Conservation (phyloP, 768 basidiomycete species). For the Imleria badia region DNA sequence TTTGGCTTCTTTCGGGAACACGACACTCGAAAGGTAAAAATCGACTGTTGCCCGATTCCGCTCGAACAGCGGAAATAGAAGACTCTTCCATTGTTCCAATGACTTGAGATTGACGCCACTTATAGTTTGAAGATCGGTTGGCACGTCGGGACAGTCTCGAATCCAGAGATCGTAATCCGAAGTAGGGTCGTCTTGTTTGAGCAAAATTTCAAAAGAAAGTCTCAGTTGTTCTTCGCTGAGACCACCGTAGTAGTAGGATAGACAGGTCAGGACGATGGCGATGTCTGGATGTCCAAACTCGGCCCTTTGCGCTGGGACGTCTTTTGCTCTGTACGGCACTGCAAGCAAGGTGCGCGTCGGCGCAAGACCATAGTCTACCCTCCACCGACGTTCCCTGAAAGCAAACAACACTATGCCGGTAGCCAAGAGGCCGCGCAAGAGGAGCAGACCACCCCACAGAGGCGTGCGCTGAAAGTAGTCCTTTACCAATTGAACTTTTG, state of each 20-base stretch:
- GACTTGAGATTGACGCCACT: slow-evolving; percentile 25
- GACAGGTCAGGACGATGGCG: slow-evolving; percentile 35
- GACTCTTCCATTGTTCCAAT: slow-evolving; percentile 16
- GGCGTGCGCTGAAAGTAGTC: neutral
- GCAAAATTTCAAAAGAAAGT: neutral
- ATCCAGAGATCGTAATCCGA: neutral
- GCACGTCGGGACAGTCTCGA: neutral
- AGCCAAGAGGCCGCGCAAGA: slow-evolving; percentile 37
- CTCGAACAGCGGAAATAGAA: slow-evolving; percentile 31
- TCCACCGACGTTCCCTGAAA: slow-evolving; percentile 36
- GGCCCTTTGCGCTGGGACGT: slow-evolving; percentile 36
- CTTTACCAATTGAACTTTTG: slow-evolving; percentile 6
- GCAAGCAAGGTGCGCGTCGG: slow-evolving; percentile 34
- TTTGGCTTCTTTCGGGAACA: slow-evolving; percentile 40
- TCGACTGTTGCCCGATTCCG: slow-evolving; percentile 33
- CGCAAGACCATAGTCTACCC: slow-evolving; percentile 40
- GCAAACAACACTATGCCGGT: slow-evolving; percentile 32
- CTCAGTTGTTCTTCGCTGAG: slow-evolving; percentile 15
- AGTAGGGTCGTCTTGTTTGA: slow-evolving; percentile 2
- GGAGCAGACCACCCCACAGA: slow-evolving; percentile 26
- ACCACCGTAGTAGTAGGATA: slow-evolving; percentile 39
- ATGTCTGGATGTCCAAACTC: slow-evolving; percentile 42
- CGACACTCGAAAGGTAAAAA: slow-evolving; percentile 37
- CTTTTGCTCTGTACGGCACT: slow-evolving; percentile 40
- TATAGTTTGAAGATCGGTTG: neutral